Percentiles rank a stretch among this genome's conserved stretches.
Evolutionary conservation across 2,329 filamentous ascomycete species (phyloP).

Genomic region (Arthroderma sp.): DNA sequence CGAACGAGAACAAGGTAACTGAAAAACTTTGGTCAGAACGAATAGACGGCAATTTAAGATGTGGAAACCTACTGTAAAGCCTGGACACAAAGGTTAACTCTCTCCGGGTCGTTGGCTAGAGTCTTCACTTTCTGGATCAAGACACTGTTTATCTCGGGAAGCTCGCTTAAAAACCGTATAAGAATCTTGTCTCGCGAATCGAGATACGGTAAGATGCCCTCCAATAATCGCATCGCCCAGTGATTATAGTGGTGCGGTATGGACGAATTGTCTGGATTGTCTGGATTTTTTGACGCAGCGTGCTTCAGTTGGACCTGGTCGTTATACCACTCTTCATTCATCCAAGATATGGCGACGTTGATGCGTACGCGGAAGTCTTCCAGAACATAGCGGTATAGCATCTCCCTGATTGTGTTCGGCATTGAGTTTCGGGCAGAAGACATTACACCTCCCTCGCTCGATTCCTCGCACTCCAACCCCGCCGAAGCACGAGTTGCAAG

Average conservation of each 20-base stretch:
- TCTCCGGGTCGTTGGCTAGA: conserved; percentile 50
- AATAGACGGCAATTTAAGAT: conserved; percentile 8
- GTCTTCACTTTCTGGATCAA: conserved; percentile 60
- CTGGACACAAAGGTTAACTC: conserved; percentile 45
- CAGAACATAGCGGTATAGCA: conserved; percentile 71
- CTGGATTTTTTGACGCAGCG: conserved; percentile 30
- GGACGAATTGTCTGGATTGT: conserved; percentile 32
- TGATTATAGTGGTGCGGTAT: conserved; percentile 54
- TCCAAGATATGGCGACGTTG: conserved; percentile 81
- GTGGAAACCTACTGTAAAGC: conserved; percentile 38
- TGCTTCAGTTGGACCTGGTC: conserved; percentile 48
- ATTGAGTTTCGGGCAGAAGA: conserved; percentile 23
- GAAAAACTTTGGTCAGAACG: neutral
- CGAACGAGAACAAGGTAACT: conserved; percentile 45
- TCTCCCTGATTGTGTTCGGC: conserved; percentile 59
- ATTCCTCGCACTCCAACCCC: conserved; percentile 45
- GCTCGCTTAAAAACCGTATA: conserved; percentile 80
- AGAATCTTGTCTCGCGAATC: conserved; percentile 81
- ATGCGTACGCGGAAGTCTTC: conserved; percentile 86
- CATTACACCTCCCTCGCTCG: conserved; percentile 14
- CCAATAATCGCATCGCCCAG: conserved; percentile 68
- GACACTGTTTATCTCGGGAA: conserved; percentile 61
- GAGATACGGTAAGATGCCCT: conserved; percentile 81
- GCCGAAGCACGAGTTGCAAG: conserved; percentile 67
- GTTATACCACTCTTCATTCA: conserved; percentile 97